Conservation (phyloP, 495 filamentous ascomycete genomes). For the Neurospora pannonica region DNA sequence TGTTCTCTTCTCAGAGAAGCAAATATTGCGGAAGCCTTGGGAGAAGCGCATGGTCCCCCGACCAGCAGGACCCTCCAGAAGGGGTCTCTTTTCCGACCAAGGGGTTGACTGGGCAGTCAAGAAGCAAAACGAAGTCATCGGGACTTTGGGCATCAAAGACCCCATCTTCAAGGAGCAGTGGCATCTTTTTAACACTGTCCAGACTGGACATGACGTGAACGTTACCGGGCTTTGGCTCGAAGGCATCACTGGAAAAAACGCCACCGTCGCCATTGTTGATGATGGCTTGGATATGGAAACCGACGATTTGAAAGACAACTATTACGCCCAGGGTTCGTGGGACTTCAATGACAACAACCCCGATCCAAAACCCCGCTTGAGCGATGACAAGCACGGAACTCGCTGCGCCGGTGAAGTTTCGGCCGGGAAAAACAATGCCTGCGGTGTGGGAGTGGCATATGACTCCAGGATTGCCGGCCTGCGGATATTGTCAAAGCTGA, state of each 20-base stretch:
- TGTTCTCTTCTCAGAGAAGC: constrained; percentile 74
- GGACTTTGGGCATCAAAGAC: constrained; percentile 63
- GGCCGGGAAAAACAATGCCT: constrained; percentile 85
- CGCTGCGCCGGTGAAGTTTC: constrained; percentile 91
- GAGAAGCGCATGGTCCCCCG: constrained; percentile 61
- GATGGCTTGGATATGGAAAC: constrained; percentile 97
- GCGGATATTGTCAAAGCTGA: constrained; percentile 82
- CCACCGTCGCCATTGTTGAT: constrained; percentile 87
- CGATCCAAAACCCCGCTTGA: constrained; percentile 69
- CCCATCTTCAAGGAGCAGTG: constrained; percentile 91
- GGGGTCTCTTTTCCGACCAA: constrained; percentile 6
- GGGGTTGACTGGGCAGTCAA: constrained; percentile 41
- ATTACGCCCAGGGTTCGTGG: constrained; percentile 83
- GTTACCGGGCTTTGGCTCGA: constrained; percentile 85
- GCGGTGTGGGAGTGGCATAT: constrained; percentile 89
- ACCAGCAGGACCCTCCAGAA: constrained; percentile 1
- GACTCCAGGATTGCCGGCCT: constrained; percentile 83
- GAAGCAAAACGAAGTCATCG: constrained; percentile 51
- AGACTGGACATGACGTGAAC: constrained; percentile 86
- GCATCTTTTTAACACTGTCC: constrained; percentile 81
- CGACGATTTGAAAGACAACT: constrained; percentile 82
- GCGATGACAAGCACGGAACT: constrained; percentile 83
- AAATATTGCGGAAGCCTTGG: constrained; percentile 58
- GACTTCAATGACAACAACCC: constrained; percentile 83
- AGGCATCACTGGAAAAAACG: constrained; percentile 85